Percentiles rank a stretch among this genome's conserved stretches.
phyloP scores from a whole-genome alignment of 495 filamentous ascomycete species.

The Xylaria venustula region DNA sequence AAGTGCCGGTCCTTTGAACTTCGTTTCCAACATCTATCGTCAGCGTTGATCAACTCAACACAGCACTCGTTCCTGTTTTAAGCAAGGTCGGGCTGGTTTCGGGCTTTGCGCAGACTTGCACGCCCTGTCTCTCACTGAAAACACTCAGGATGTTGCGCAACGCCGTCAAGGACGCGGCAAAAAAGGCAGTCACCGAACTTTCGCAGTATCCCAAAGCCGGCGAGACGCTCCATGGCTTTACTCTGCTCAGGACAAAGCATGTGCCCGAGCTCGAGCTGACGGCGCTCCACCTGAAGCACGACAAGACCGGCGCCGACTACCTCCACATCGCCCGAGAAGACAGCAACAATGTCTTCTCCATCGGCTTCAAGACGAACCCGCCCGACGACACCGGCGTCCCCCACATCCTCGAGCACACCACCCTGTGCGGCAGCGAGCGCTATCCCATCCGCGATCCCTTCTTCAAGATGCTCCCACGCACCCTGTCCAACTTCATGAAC shows the following conservation, averaged over 20 bases:
- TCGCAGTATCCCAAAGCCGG: slow-evolving; percentile 71
- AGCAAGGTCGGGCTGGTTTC: too few species aligned
- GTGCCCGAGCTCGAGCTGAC: slow-evolving; percentile 92
- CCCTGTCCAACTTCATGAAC: slow-evolving; percentile 99
- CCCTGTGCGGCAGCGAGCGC: slow-evolving; percentile 95
- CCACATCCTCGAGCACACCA: slow-evolving; percentile 96
- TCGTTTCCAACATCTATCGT: too few species aligned
- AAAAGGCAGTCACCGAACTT: slow-evolving; percentile 68
- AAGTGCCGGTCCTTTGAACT: too few species aligned
- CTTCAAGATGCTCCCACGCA: slow-evolving; percentile 98
- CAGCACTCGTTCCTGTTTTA: too few species aligned
- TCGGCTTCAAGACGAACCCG: slow-evolving; percentile 98
- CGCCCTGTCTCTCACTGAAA: too few species aligned
- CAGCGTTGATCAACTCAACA: too few species aligned
- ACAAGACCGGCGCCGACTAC: slow-evolving; percentile 93
- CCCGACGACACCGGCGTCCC: slow-evolving; percentile 94
- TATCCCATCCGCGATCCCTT: slow-evolving; percentile 97
- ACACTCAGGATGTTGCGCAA: slow-evolving; percentile 46
- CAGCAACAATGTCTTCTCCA: slow-evolving; percentile 98
- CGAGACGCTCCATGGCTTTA: slow-evolving; percentile 90
- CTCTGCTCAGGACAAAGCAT: slow-evolving; percentile 79
- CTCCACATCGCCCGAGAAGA: slow-evolving; percentile 92
- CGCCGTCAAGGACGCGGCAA: slow-evolving; percentile 49
- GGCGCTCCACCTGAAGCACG: slow-evolving; percentile 82
- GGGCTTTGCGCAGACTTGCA: too few species aligned